These are phyloP conservation scores for Zasmidium cellare DNA, from an alignment of 2,329 filamentous ascomycete genomes.

Conservation along the genomic window DNA sequence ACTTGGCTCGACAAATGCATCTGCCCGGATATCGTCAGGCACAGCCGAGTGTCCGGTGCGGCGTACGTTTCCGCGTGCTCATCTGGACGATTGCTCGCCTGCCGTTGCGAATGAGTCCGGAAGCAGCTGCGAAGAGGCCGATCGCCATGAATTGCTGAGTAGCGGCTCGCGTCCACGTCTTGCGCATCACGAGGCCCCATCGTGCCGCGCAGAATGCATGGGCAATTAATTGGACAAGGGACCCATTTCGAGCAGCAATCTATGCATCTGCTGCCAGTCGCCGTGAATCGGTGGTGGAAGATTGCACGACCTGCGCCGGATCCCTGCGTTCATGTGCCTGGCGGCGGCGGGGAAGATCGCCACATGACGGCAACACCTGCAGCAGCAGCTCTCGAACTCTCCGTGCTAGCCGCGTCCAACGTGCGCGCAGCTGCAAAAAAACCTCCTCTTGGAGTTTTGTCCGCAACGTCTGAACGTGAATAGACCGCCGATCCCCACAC, in stretches of 20 bases:
- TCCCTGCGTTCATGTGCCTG: neutral
- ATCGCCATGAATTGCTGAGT: neutral
- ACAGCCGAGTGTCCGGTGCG: neutral
- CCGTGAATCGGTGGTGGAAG: neutral
- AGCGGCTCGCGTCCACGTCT: neutral
- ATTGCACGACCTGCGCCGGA: neutral
- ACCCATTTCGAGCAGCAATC: neutral
- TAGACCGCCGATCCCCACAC: neutral
- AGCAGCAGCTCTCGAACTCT: neutral
- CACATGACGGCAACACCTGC: neutral
- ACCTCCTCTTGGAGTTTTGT: no score
- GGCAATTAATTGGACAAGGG: neutral
- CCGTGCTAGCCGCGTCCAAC: neutral
- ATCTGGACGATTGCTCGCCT: neutral
- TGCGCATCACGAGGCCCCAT: neutral
- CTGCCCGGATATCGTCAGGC: neutral
- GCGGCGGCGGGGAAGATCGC: neutral
- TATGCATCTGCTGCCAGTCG: neutral
- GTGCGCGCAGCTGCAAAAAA: neutral
- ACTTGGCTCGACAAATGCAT: neutral
- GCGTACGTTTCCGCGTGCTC: neutral
- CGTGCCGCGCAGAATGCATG: neutral
- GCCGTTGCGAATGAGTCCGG: neutral
- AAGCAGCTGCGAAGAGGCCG: neutral
- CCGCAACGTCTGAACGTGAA: slow-evolving; percentile 2